These are phyloP conservation scores for Candida sp. DNA, from an alignment of 1,139 yeast genomes.

Conservation along the genomic window DNA sequence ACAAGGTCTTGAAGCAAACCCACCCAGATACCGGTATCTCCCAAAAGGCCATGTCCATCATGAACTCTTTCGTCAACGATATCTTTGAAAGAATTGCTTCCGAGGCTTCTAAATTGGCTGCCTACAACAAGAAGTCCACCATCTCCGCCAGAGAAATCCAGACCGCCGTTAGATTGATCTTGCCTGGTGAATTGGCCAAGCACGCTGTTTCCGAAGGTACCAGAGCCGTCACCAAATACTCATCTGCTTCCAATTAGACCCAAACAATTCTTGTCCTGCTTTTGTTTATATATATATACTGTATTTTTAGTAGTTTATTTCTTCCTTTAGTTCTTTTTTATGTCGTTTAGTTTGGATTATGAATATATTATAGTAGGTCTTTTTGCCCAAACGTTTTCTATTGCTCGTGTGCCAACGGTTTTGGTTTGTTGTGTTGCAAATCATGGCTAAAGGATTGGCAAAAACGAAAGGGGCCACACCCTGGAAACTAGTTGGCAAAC, in stretches of 20 bases:
- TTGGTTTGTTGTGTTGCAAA: too few species aligned
- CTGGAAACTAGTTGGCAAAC: too few species aligned
- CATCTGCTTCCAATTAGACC: conserved; percentile 69
- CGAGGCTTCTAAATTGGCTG: conserved; percentile 99
- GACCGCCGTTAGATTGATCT: conserved; percentile 98
- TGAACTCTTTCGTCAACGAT: conserved; percentile 99
- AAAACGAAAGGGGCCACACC: too few species aligned
- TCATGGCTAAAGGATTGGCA: too few species aligned
- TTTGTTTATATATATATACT: not conserved
- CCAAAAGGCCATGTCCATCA: conserved; percentile 98
- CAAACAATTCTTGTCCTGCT: not conserved
- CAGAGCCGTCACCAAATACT: conserved; percentile 99
- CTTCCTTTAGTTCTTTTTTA: conserved; percentile 2
- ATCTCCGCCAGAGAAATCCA: conserved; percentile 99
- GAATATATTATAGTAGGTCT: not conserved
- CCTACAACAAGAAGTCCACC: conserved; percentile 99
- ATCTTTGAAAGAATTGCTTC: conserved; percentile 95
- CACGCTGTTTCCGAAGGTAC: conserved; percentile 99
- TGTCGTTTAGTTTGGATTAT: not conserved
- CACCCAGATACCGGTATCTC: conserved; percentile 99
- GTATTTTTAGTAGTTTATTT: conserved; percentile 1
- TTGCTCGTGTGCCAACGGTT: too few species aligned
- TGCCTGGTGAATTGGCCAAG: conserved; percentile 99
- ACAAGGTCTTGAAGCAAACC: conserved; percentile 98
- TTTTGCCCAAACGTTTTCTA: too few species aligned